These are phyloP conservation scores for Lipomyces lipofer DNA, from an alignment of 805 yeast genomes.

Conservation along the genomic window DNA sequence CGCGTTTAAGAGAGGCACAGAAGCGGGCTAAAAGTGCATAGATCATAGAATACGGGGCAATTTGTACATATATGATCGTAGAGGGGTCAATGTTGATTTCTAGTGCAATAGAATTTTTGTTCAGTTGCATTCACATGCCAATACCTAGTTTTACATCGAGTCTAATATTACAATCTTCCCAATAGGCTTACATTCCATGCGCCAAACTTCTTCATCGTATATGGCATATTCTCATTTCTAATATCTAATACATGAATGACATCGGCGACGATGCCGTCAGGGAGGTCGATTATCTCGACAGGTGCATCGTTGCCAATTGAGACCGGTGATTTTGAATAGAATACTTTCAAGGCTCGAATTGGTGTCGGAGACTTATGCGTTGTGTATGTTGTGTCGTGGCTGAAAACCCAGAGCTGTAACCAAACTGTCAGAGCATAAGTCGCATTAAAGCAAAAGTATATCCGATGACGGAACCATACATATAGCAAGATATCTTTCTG, in stretches of 20 bases:
- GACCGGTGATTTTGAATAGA: conserved; percentile 40
- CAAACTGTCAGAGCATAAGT: not conserved
- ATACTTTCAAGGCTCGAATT: conserved; percentile 46
- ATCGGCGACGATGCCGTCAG: conserved; percentile 39
- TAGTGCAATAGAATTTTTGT: too few species aligned
- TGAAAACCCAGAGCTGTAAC: conserved; percentile 52
- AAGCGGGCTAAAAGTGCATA: conserved; percentile 13
- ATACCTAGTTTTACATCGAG: too few species aligned
- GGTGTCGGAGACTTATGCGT: conserved; percentile 30
- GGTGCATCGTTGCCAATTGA: not conserved
- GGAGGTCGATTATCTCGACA: conserved; percentile 44
- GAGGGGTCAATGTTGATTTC: too few species aligned
- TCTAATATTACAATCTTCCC: conserved; percentile 21
- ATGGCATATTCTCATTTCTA: conserved; percentile 44
- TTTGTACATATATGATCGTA: too few species aligned
- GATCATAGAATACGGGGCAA: not conserved
- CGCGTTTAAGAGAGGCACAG: conserved; percentile 17
- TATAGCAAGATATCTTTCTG: not conserved
- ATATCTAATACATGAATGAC: conserved; percentile 38
- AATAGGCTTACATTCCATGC: conserved; percentile 40
- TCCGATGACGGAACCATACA: conserved; percentile 15
- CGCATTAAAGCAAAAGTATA: not conserved
- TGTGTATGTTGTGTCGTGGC: conserved; percentile 43
- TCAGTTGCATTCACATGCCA: too few species aligned
- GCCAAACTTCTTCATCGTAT: conserved; percentile 29